phyloP scores from a whole-genome alignment of 805 yeast genomes.

The Kurtzmaniella fragi region DNA sequence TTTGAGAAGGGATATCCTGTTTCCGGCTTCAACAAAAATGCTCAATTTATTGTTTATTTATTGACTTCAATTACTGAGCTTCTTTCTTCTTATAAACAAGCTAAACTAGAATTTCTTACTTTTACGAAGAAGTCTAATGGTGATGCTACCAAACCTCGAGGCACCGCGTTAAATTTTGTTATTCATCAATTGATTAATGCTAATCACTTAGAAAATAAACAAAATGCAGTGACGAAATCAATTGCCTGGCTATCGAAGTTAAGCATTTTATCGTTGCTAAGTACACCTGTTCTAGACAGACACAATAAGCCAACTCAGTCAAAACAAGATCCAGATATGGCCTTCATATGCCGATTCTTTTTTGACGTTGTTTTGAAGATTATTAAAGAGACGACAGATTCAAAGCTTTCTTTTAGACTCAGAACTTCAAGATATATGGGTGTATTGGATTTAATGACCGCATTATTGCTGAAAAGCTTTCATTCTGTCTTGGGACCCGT shows the following conservation, averaged over 20 bases:
- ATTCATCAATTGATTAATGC: conserved; percentile 69
- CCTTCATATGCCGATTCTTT: conserved; percentile 67
- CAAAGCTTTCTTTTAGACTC: conserved; percentile 16
- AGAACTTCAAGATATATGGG: conserved; percentile 54
- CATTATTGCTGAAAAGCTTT: conserved; percentile 39
- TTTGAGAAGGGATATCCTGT: too few relatives aligned
- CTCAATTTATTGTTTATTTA: too few relatives aligned
- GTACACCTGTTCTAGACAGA: conserved; percentile 52
- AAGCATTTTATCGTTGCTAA: conserved; percentile 57
- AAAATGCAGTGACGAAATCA: conserved; percentile 37
- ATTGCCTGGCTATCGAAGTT: conserved; percentile 60
- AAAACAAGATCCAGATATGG: conserved; percentile 61
- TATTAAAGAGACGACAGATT: conserved; percentile 45
- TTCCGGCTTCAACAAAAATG: too few relatives aligned
- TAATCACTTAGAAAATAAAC: conserved; percentile 33
- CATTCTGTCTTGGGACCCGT: conserved; percentile 39
- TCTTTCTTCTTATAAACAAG: conserved; percentile 70
- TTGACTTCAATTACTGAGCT: conserved; percentile 52
- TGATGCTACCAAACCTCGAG: conserved; percentile 50
- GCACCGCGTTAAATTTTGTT: conserved; percentile 72
- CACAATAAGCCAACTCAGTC: conserved; percentile 41
- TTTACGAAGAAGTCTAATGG: conserved; percentile 54
- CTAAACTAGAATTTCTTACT: conserved; percentile 77
- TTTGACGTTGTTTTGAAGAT: conserved; percentile 64
- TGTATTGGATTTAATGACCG: conserved; percentile 44